A percentile compares a stretch with the other conserved stretches of the same genome.
Evolutionary conservation across 163 green algal species (phyloP).

Genomic region (Chlamydomonas reinhardtii): DNA sequence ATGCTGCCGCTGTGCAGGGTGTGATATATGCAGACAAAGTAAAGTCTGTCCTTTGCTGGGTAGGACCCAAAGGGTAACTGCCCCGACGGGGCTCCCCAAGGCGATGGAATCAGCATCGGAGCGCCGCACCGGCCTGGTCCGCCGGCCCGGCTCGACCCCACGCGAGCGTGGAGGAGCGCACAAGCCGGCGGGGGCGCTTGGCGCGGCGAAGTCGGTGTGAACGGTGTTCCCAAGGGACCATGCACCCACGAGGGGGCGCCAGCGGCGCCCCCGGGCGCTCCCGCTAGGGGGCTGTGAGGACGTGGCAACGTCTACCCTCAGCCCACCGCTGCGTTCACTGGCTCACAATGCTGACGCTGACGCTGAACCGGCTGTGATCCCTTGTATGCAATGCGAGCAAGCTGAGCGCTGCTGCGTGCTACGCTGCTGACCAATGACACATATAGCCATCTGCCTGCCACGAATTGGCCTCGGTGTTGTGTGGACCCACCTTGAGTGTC

Average conservation of each 20-base stretch:
- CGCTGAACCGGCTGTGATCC: too few species aligned
- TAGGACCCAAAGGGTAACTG: constrained; percentile 82
- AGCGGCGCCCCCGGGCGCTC: constrained; percentile 26
- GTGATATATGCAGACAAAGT: too few species aligned
- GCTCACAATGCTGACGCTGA: too few species aligned
- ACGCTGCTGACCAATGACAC: too few species aligned
- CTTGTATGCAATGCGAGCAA: too few species aligned
- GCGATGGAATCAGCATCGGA: constrained; percentile 82
- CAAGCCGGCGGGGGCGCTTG: background rate
- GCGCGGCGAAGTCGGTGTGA: constrained; percentile 7
- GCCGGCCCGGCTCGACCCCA: constrained; percentile 20
- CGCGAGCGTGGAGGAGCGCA: background rate
- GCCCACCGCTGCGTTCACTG: background rate
- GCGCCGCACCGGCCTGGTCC: background rate
- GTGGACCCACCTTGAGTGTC: constrained; percentile 61
- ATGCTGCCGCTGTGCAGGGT: background rate
- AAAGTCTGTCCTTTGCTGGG: constrained; percentile 59
- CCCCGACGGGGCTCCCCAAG: constrained; percentile 80
- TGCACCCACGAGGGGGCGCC: constrained; percentile 24
- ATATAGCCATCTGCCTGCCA: too few species aligned
- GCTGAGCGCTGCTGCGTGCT: too few species aligned
- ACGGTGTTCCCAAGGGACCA: constrained; percentile 39
- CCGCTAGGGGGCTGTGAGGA: constrained; percentile 19
- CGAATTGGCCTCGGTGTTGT: too few species aligned
- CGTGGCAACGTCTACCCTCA: constrained; percentile 40